These are phyloP conservation scores for Asterophora parasitica DNA, from an alignment of 768 basidiomycete genomes.

Conservation along the genomic window DNA sequence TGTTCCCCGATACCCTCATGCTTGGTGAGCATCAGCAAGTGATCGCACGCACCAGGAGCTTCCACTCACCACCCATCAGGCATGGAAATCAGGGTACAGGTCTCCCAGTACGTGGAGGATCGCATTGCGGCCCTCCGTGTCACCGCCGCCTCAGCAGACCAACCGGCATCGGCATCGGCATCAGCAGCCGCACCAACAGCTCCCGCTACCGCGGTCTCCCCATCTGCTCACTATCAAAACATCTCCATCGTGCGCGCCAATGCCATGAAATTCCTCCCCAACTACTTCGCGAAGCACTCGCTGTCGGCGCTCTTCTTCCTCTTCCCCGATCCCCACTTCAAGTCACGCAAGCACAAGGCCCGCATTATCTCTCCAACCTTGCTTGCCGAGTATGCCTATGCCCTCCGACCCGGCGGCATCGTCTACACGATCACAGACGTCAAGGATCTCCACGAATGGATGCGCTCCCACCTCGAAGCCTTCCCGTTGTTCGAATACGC, in stretches of 20 bases:
- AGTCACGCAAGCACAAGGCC: constrained; percentile 96
- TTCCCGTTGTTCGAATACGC: constrained; percentile 87
- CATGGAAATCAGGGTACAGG: constrained; percentile 95
- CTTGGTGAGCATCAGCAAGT: constrained; percentile 54
- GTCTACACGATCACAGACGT: constrained; percentile 99
- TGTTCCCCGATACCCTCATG: constrained; percentile 90
- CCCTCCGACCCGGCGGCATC: constrained; percentile 88
- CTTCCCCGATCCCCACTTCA: constrained; percentile 99
- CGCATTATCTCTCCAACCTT: constrained; percentile 98
- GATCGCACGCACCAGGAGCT: constrained; percentile 12
- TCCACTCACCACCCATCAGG: constrained; percentile 42
- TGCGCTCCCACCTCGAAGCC: constrained; percentile 79
- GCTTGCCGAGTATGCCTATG: constrained; percentile 95
- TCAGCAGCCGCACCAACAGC: constrained; percentile 3
- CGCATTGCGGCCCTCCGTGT: constrained; percentile 91
- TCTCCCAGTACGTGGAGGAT: constrained; percentile 94
- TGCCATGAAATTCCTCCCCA: constrained; percentile 97
- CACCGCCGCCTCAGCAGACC: constrained; percentile 37
- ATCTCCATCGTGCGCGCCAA: constrained; percentile 93
- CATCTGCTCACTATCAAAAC: constrained; percentile 66
- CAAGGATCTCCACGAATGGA: constrained; percentile 91
- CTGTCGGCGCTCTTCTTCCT: constrained; percentile 94
- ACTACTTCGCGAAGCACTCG: constrained; percentile 90
- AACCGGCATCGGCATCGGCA: constrained; percentile 16
- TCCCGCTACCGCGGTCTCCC: constrained; percentile 3